Conservation (phyloP, 768 basidiomycete genomes). For the Mycena leptocephala region DNA sequence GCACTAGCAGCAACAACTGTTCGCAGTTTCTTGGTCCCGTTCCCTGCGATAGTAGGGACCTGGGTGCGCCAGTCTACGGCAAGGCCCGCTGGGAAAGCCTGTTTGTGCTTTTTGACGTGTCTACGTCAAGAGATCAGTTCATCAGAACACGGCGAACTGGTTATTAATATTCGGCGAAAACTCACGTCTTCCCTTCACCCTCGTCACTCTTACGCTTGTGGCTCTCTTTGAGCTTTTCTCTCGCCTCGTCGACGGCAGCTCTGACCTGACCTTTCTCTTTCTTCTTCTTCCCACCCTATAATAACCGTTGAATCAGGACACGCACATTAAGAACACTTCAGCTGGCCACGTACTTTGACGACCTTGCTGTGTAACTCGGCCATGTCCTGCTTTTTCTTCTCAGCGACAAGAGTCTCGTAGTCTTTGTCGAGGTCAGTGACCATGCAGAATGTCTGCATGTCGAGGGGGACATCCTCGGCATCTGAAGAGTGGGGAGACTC, state of each 20-base stretch:
- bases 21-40: not conserved
- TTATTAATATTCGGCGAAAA: not conserved
- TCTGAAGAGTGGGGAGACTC: not conserved
- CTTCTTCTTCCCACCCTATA: not conserved
- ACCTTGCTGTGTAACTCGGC: not conserved
- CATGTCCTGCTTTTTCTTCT: not conserved
- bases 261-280: conserved; percentile 8
- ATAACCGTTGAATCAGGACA: not conserved
- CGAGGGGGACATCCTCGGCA: not conserved
- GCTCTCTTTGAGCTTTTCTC: not conserved
- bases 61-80: not conserved
- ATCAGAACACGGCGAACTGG: not conserved
- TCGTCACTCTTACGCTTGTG: not conserved
- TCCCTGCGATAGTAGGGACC: not conserved
- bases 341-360: not conserved
- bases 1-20: not conserved
- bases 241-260: not conserved
- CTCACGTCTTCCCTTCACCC: not conserved
- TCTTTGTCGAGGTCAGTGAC: conserved; percentile 3
- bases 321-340: not conserved
- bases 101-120: not conserved
- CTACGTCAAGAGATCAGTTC: not conserved
- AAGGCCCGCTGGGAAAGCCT: not conserved
- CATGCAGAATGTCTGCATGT: not conserved
- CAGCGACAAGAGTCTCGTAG: not conserved